A percentile compares a stretch with the other conserved stretches of the same genome.
phyloP scores from a whole-genome alignment of 805 yeast genomes.

The Sugiyamaella chiloensis region DNA sequence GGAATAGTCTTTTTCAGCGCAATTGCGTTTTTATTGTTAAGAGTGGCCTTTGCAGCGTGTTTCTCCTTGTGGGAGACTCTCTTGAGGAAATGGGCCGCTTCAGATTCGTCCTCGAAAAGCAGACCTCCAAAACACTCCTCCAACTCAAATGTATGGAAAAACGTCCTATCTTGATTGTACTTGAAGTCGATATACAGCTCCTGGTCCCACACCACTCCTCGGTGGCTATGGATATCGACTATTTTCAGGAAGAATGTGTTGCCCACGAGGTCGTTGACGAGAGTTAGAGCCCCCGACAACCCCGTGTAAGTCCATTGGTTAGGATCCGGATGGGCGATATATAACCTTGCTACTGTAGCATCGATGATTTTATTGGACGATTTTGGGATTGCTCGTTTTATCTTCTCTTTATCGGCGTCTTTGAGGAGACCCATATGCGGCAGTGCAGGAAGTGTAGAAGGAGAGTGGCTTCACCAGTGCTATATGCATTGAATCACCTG shows the following conservation, averaged over 20 bases:
- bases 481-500: no score
- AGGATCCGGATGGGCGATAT: constrained; percentile 84
- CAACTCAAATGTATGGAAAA: constrained; percentile 90
- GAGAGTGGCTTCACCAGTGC: constrained; percentile 1
- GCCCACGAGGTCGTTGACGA: constrained; percentile 92
- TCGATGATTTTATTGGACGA: constrained; percentile 82
- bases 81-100: constrained; percentile 82
- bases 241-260: constrained; percentile 88
- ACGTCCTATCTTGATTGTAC: constrained; percentile 90
- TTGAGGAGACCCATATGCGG: constrained; percentile 28
- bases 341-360: constrained; percentile 85
- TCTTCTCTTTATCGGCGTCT: constrained; percentile 75
- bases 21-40: constrained; percentile 82
- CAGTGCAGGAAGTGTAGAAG: neutral
- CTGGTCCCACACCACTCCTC: constrained; percentile 97
- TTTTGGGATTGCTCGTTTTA: constrained; percentile 86
- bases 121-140: constrained; percentile 88
- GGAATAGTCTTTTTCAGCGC: constrained; percentile 59
- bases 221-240: constrained; percentile 69
- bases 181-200: constrained; percentile 85
- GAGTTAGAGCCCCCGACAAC: constrained; percentile 75
- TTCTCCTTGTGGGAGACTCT: constrained; percentile 71
- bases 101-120: constrained; percentile 81
- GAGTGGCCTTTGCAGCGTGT: constrained; percentile 82
- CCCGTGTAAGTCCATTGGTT: constrained; percentile 86